These are phyloP conservation scores for Chenopodium album DNA, from an alignment of 148 eudicot genomes.

Conservation along the genomic window DNA sequence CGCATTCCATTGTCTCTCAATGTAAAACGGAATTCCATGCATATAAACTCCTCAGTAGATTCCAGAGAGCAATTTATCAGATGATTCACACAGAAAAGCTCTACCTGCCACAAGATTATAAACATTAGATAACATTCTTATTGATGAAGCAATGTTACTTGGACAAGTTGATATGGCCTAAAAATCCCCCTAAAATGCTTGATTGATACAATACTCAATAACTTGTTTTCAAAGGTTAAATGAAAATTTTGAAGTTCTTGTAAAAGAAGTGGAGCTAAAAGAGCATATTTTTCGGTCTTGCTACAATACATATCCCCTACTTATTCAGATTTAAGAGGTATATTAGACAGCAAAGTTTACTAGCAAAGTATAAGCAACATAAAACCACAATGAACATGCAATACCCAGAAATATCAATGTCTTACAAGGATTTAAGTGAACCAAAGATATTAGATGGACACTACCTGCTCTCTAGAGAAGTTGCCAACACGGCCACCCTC, in stretches of 20 bases:
- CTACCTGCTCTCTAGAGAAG: slow-evolving; percentile 96
- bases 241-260: not conserved
- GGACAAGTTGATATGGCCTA: not conserved
- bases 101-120: slow-evolving; percentile 61
- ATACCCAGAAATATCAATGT: not conserved
- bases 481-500: slow-evolving; percentile 99
- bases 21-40: slow-evolving; percentile 99
- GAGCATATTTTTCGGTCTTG: not conserved
- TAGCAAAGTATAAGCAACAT: not conserved
- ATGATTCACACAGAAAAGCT: slow-evolving; percentile 98
- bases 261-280: not conserved
- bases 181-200: not conserved
- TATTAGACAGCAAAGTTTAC: not conserved
- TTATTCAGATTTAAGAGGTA: not conserved
- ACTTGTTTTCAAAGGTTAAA: not conserved
- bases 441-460: not conserved
- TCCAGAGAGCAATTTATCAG: slow-evolving; percentile 95
- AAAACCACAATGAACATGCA: not conserved
- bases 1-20: slow-evolving; percentile 97
- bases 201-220: not conserved
- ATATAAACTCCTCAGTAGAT: slow-evolving; percentile 94
- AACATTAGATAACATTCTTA: not conserved
- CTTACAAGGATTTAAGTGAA: not conserved
- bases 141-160: not conserved
- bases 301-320: not conserved